These are phyloP conservation scores for Stenogyne calaminthoides DNA, from an alignment of 305 asterid species.

Conservation along the genomic window DNA sequence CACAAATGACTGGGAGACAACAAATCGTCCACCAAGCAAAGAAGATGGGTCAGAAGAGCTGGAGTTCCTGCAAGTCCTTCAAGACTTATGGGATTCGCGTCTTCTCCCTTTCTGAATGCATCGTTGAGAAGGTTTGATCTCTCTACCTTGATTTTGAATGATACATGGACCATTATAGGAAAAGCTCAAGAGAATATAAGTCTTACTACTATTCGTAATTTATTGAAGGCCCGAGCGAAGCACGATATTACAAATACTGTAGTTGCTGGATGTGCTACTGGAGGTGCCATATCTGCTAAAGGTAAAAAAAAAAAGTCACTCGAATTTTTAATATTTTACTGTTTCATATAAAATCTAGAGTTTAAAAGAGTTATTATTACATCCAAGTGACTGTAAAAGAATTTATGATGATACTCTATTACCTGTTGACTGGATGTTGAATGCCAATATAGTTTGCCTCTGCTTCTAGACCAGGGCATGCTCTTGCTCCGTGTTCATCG, in stretches of 20 bases:
- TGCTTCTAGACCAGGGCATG: neutral
- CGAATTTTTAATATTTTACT: neutral
- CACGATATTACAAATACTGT: slow-evolving; percentile 86
- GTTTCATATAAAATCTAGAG: neutral
- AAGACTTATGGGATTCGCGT: slow-evolving; percentile 90
- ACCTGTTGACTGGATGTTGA: neutral
- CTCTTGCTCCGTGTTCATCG: slow-evolving; percentile 7
- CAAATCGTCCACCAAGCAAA: slow-evolving; percentile 75
- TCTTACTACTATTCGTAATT: slow-evolving; percentile 24
- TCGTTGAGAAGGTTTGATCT: slow-evolving; percentile 67
- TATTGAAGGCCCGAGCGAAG: slow-evolving; percentile 84
- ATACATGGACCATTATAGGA: neutral
- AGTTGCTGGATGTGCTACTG: slow-evolving; percentile 91
- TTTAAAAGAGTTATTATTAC: neutral
- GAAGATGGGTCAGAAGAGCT: slow-evolving; percentile 93
- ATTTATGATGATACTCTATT: neutral
- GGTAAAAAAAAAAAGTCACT: slow-evolving; percentile 43
- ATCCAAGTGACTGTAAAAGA: neutral
- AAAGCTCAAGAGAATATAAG: neutral
- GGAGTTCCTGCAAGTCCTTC: slow-evolving; percentile 96
- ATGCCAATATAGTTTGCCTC: neutral
- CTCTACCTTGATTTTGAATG: slow-evolving; percentile 4
- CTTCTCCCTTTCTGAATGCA: slow-evolving; percentile 88
- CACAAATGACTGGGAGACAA: slow-evolving; percentile 67
- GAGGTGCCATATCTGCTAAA: slow-evolving; percentile 84